Conservation (phyloP, 2,329 filamentous ascomycete genomes). For the Phyllosticta citrichinensis region DNA sequence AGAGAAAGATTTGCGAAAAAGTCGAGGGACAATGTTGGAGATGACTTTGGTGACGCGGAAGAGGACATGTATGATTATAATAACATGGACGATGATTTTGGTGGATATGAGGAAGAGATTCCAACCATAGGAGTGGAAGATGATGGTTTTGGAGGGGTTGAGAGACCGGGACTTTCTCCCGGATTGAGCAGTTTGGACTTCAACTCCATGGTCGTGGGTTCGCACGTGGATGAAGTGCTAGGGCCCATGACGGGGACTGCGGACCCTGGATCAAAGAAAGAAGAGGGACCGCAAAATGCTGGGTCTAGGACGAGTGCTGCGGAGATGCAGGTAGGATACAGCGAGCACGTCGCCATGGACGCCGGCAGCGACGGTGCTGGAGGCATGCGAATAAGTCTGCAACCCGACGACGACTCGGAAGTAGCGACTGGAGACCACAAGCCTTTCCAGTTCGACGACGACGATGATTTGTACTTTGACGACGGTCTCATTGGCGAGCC, state of each 20-base stretch:
- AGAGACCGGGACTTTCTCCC: conserved; percentile 14
- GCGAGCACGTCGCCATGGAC: background rate
- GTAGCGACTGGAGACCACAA: background rate
- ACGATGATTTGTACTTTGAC: conserved; percentile 59
- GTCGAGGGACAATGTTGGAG: conserved; percentile 27
- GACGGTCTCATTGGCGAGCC: conserved; percentile 50
- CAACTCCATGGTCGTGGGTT: conserved; percentile 15
- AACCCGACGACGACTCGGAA: background rate
- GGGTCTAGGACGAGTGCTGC: background rate
- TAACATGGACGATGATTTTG: conserved; percentile 30
- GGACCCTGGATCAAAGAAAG: background rate
- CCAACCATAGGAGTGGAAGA: conserved; percentile 40
- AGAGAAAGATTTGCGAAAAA: conserved; percentile 56
- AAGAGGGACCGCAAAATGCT: background rate
- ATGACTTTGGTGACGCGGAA: conserved; percentile 26
- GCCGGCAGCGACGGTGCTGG: background rate
- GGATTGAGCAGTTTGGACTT: conserved; percentile 26
- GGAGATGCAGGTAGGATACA: background rate
- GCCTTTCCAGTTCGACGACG: conserved; percentile 13
- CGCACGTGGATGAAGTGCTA: background rate
- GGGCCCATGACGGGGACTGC: background rate
- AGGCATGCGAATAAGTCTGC: background rate
- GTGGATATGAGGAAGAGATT: conserved; percentile 57
- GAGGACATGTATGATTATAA: conserved; percentile 35
- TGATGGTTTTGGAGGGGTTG: conserved; percentile 14